Base-by-base conservation (phyloP, 1,284 basidiomycete species). In the Marasmius tenuissimus region DNA sequence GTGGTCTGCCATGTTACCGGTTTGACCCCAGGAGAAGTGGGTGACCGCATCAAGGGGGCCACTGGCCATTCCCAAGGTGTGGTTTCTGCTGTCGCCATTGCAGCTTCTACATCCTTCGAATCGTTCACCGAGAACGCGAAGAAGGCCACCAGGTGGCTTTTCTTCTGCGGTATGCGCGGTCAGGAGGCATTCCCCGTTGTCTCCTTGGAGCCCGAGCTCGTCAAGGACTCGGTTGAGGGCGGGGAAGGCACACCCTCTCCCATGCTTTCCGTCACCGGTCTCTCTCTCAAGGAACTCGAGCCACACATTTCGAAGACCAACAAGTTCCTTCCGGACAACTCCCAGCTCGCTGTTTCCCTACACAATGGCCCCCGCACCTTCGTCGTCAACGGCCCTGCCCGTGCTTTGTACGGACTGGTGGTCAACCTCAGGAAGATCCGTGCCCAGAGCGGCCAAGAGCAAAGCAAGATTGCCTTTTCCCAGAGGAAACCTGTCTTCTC, bases 31-130 rank as follows among this genome's bases (percentile, higher is more conserved):
- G 92, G 88, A 18, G 86, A 96, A 70, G 84, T 97, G 72, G 87
- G 92, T 57, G 77, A 81, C 52, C 85, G 86, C 60, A 84, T 98
- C 66, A 82, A 87, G 37, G 97, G 96, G 57, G 87, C 94, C 5
- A 98, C 97, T 11, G 97, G 97, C 52, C 97, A 99, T 79, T 97
- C 95, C 7, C 97, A 98, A 76, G 97, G 97, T 67, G 87, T 99
- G 68, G 89, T 98, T 61, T 95, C 96, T 20, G 97, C 97, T 22
- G 86, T 97, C 58, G 91, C 88, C 35, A 86, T 98, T 67, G 85
- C 96, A 8, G 86, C 94, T 1, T 97, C 95, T 16, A 81, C 83
- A 39, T 86, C 87, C 47, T 88, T 89, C 68, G 89, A 91, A 57
- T 86, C 86, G 4, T 92, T 95, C 74, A 76, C 84, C 59, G 76